Evolutionary conservation across 139 green algal genomes (phyloP), one percentile per base, ranked within the genome.

Genomic region (Axilococcus clingmanii): DNA sequence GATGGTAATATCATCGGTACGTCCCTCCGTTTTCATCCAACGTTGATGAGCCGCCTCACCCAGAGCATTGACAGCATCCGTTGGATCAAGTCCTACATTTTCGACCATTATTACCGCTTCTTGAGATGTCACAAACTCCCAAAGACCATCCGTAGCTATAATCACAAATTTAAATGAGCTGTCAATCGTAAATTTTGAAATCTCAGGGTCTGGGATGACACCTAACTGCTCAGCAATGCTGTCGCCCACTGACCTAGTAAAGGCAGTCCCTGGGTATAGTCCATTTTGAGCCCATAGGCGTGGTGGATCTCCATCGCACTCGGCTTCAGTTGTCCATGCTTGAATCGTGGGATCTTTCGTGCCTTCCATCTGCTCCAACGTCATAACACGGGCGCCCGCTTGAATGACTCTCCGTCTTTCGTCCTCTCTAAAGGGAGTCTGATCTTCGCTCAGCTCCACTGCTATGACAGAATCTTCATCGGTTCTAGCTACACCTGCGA

Each of bases 1-100:
- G 40, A 83, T 78, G 40, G 87, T 92, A 71, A 97, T 96, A 72
- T 97, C 89, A 57, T 97, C 90, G 0, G 86, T 96, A 28, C 90
- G 75, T 2, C 79, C 84, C 55, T 97, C 90, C 28, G 89, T 77
- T 52, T 86, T 59, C 52, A 94, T 74, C 90, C 90, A 96, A 33
- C 81, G 62, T 23, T 77, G 72, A 68, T 96, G 95, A 22, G 78
- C 75, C 63, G 88, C 78, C 5, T 71, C 68, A 0, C 88, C 78
- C 8, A 96, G 69, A 0, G 69, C 75, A 34, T 82, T 29, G 29
- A 66, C 80, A 5, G 88, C 87, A 33, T 87, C 73, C 31, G 86
- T 71, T 1, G 75, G 69, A 59, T 88, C 77, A 11, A 55, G 16
- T 72, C 63, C 67, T 81, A 65, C 4, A 37, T 36, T 19, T 55